Evolutionary conservation across 345 rosid genomes (phyloP).

Genomic region (Zanthoxylum bungeanum): DNA sequence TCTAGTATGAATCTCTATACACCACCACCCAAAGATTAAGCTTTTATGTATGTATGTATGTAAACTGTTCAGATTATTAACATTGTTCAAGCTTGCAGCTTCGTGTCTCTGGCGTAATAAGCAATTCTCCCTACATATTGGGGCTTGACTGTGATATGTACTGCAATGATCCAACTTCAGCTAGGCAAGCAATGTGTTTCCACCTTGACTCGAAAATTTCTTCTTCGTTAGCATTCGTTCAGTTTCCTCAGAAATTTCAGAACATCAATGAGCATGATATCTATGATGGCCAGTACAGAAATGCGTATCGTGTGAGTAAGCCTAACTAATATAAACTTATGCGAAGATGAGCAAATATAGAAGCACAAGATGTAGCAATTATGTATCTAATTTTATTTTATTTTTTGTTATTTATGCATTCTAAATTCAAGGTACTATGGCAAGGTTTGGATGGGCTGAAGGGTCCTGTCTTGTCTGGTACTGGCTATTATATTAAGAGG

Average conservation of each 20-base stretch:
- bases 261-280: slow-evolving; percentile 42
- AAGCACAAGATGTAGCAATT: background rate
- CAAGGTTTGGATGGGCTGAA: slow-evolving; percentile 17
- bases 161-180: slow-evolving; percentile 47
- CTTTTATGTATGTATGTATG: background rate
- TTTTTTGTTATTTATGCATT: background rate
- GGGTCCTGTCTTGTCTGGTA: slow-evolving; percentile 7
- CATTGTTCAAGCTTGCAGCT: slow-evolving; percentile 24
- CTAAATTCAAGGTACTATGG: background rate
- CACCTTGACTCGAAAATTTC: slow-evolving; percentile 33
- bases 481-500: slow-evolving; percentile 12
- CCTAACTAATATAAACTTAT: background rate
- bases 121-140: slow-evolving; percentile 44
- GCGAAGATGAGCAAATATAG: background rate
- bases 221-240: slow-evolving; percentile 38
- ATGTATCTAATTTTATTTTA: no score
- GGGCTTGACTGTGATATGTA: slow-evolving; percentile 52
- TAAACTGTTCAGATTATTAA: background rate
- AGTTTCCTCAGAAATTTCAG: slow-evolving; percentile 44
- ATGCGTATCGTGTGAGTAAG: background rate
- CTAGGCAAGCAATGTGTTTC: slow-evolving; percentile 49
- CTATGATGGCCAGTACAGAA: slow-evolving; percentile 36
- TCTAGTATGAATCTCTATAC: slow-evolving; percentile 26
- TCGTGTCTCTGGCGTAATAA: slow-evolving; percentile 41
- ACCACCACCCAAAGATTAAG: background rate